Percentiles rank a stretch among this genome's conserved stretches.
Conservation (phyloP, 805 yeast species). For the Candida pini region DNA sequence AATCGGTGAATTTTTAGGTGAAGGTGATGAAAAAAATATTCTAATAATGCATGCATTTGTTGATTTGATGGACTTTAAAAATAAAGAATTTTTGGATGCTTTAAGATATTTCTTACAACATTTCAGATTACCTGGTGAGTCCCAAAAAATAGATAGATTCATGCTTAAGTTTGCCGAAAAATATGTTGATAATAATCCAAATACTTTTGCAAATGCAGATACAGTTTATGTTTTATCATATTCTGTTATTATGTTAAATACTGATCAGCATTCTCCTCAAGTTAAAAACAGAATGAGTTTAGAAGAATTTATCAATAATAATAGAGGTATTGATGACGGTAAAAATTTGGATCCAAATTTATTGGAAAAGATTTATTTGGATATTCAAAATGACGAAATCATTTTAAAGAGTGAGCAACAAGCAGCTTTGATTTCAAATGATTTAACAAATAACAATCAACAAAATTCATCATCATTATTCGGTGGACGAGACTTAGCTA, state of each 20-base stretch:
- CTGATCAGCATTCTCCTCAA: conserved; percentile 88
- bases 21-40: conserved; percentile 71
- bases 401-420: conserved; percentile 91
- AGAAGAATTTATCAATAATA: conserved; percentile 81
- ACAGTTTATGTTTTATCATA: conserved; percentile 89
- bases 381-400: conserved; percentile 80
- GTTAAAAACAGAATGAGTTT: conserved; percentile 82
- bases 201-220: conserved; percentile 85
- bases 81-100: conserved; percentile 73
- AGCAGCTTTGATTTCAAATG: conserved; percentile 76
- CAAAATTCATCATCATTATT: conserved; percentile 38
- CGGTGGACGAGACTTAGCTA: conserved; percentile 60
- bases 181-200: conserved; percentile 82
- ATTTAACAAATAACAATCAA: conserved; percentile 31
- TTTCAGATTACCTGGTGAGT: conserved; percentile 95
- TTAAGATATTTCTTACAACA: conserved; percentile 77
- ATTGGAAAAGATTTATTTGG: conserved; percentile 63
- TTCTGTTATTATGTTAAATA: conserved; percentile 87
- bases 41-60: conserved; percentile 92
- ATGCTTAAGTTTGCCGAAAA: conserved; percentile 97
- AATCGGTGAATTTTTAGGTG: conserved; percentile 91
- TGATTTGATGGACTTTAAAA: conserved; percentile 74
- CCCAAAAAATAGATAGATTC: conserved; percentile 93
- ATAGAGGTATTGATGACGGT: conserved; percentile 89
- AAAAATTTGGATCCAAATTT: conserved; percentile 73